phyloP scores from a whole-genome alignment of 2,329 filamentous ascomycete species.

The Monosporascus sp. region DNA sequence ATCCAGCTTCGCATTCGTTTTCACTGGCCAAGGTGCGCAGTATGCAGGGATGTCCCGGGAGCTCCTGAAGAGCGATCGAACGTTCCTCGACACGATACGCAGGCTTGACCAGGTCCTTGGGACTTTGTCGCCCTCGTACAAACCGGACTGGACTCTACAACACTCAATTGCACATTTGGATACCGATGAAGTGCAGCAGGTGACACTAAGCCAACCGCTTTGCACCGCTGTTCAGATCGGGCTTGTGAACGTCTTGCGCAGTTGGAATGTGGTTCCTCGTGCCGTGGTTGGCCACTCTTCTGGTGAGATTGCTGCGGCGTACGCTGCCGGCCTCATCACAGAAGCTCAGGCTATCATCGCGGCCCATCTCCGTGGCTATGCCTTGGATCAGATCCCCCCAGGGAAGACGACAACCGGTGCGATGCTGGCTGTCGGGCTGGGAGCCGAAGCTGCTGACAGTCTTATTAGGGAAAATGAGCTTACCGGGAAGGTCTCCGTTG shows the following conservation, averaged over 20 bases:
- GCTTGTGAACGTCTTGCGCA: constrained; percentile 8
- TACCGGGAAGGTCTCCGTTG: too few relatives aligned
- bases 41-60: constrained; percentile 26
- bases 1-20: constrained; percentile 13
- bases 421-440: constrained; percentile 18
- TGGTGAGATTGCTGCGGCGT: constrained; percentile 38
- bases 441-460: not conserved
- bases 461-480: too few relatives aligned
- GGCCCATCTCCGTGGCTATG: constrained; percentile 16
- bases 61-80: constrained; percentile 12
- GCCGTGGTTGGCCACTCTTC: constrained; percentile 24
- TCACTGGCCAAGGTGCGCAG: constrained; percentile 27
- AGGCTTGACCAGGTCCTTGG: constrained; percentile 8
- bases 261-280: constrained; percentile 8
- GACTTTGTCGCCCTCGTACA: not conserved
- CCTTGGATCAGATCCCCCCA: too few relatives aligned
- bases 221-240: constrained; percentile 21
- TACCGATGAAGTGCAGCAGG: constrained; percentile 4
- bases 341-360: constrained; percentile 9
- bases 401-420: too few relatives aligned
- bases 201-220: constrained; percentile 9
- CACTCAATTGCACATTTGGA: constrained; percentile 3
- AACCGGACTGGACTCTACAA: constrained; percentile 11
- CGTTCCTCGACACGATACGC: constrained; percentile 13
- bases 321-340: constrained; percentile 26